Conservation (phyloP, 192 early-diverging fungal species). For the Coemansia sp. region DNA sequence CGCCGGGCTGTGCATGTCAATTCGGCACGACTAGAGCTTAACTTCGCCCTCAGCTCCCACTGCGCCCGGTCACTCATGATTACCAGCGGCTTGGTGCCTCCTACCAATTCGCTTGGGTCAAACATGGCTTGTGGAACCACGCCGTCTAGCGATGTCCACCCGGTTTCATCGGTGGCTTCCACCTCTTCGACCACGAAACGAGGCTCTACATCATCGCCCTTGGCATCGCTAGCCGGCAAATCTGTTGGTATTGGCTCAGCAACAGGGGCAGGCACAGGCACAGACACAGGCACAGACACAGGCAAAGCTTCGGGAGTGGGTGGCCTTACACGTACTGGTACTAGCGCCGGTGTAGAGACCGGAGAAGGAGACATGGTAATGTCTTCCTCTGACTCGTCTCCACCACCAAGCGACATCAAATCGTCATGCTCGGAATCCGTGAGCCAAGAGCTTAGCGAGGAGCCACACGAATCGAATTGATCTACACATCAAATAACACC, state of each 20-base stretch:
- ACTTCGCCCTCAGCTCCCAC: conserved; percentile 39
- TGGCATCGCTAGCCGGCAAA: not conserved
- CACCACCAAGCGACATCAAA: not conserved
- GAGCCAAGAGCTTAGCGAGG: conserved; percentile 42
- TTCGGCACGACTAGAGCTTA: conserved; percentile 16
- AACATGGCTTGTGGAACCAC: conserved; percentile 15
- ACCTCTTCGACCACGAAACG: conserved; percentile 9
- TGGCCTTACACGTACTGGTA: not conserved
- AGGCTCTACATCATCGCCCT: not conserved
- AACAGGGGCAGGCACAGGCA: not conserved
- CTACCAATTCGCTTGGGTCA: not conserved
- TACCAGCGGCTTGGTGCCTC: not conserved
- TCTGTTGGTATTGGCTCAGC: not conserved
- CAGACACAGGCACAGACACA: not conserved
- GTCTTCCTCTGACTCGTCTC: not conserved
- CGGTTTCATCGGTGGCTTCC: not conserved
- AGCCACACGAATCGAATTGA: conserved; percentile 30
- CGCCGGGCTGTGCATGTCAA: conserved; percentile 25
- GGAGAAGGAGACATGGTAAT: conserved; percentile 1
- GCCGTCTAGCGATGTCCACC: conserved; percentile 9
- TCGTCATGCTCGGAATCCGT: conserved; percentile 23
- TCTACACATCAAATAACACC: conserved; percentile 16
- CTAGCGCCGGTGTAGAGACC: not conserved
- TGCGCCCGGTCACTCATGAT: conserved; percentile 42
- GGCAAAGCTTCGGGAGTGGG: not conserved